Percentiles rank a stretch among this genome's conserved stretches.
phyloP scores from a whole-genome alignment of 768 basidiomycete genomes.

The Saitozyma podzolica region DNA sequence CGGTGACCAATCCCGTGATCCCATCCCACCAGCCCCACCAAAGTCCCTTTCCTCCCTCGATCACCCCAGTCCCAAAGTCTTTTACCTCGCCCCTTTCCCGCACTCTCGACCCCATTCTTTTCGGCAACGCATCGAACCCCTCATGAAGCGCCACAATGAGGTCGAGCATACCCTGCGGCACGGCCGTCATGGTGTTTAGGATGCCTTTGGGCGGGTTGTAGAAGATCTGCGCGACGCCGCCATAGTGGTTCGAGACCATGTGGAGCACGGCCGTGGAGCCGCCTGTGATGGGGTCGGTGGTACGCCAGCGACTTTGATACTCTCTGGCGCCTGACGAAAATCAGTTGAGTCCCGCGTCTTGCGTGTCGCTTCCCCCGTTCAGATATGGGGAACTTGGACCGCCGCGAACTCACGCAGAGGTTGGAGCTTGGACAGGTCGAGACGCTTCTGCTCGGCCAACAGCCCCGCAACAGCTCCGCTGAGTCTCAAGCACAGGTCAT shows the following conservation, averaged over 20 bases:
- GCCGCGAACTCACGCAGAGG: conserved; percentile 57
- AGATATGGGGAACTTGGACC: background rate
- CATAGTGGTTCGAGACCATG: conserved; percentile 59
- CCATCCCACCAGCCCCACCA: conserved; percentile 55
- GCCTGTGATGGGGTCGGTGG: conserved; percentile 57
- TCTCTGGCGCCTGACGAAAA: conserved; percentile 55
- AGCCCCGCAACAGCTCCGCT: conserved; percentile 62
- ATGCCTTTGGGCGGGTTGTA: conserved; percentile 57
- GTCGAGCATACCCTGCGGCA: conserved; percentile 55
- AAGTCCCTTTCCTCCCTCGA: conserved; percentile 57
- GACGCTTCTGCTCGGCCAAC: conserved; percentile 57
- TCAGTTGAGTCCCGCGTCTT: background rate
- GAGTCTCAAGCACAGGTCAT: conserved; percentile 57
- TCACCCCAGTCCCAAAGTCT: conserved; percentile 56
- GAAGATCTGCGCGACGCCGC: conserved; percentile 59
- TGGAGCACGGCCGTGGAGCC: conserved; percentile 59
- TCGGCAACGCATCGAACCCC: conserved; percentile 57
- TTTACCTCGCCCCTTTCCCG: conserved; percentile 56
- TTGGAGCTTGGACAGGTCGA: conserved; percentile 56
- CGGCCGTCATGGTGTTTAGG: conserved; percentile 57
- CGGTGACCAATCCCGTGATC: conserved; percentile 54
- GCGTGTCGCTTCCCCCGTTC: background rate
- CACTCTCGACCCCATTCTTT: conserved; percentile 56
- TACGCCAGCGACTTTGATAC: conserved; percentile 55
- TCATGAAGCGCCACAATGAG: conserved; percentile 54